Percentiles rank a stretch among this genome's conserved stretches.
Conservation (phyloP, 139 green algal genomes). For the Chlorella sp. region DNA sequence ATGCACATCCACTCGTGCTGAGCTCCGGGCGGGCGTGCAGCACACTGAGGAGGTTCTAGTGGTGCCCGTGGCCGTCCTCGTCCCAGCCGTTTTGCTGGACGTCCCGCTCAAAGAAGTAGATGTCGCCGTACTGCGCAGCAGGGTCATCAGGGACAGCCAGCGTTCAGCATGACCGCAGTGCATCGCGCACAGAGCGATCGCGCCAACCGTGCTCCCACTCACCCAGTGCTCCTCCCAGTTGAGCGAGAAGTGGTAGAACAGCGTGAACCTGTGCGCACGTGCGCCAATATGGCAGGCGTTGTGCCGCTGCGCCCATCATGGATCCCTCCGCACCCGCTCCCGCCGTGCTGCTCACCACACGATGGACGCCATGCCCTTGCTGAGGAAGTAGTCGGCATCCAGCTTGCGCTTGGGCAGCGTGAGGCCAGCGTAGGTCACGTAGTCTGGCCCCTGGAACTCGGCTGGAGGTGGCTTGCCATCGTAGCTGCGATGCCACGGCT, state of each 20-base stretch:
- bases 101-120: constrained; percentile 39
- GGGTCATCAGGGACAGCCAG: background rate
- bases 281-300: too few relatives aligned
- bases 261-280: constrained; percentile 31
- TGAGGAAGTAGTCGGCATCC: constrained; percentile 28
- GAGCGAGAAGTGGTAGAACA: constrained; percentile 32
- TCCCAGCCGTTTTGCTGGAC: constrained; percentile 41
- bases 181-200: too few relatives aligned
- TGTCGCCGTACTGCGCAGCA: constrained; percentile 29
- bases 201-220: background rate
- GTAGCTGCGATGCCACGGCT: constrained; percentile 13
- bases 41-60: too few relatives aligned
- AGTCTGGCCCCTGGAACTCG: constrained; percentile 31
- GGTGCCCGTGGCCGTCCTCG: constrained; percentile 25
- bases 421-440: constrained; percentile 32
- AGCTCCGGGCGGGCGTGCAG: too few relatives aligned
- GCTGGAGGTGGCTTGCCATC: constrained; percentile 31
- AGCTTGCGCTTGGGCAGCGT: constrained; percentile 25
- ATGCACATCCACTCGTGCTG: too few relatives aligned
- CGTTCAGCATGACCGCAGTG: too few relatives aligned
- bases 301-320: too few relatives aligned
- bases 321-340: too few relatives aligned
- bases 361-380: constrained; percentile 16
- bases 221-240: constrained; percentile 49
- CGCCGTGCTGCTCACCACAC: constrained; percentile 16